A percentile compares a stretch with the other conserved stretches of the same genome.
Evolutionary conservation across 139 green algal genomes (phyloP).

Genomic region (Coelastrella sp.): DNA sequence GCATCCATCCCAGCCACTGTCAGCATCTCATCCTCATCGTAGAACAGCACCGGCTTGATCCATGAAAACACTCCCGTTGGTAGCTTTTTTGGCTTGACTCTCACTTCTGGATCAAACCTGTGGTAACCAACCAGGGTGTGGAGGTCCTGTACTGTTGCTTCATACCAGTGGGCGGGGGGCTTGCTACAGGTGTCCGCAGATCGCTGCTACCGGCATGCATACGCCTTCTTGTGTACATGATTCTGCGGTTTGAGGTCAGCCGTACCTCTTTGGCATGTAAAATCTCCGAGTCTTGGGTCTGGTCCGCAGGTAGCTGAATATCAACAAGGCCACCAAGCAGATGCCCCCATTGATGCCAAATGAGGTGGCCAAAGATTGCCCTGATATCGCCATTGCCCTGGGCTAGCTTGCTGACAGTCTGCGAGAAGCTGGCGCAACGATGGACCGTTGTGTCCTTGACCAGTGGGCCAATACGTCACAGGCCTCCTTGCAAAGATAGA

Average conservation of each 20-base stretch:
- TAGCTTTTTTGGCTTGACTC: not conserved
- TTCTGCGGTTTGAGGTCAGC: not conserved
- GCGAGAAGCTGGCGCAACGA: not conserved
- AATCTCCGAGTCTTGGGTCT: slow-evolving; percentile 48
- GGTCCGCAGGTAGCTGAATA: slow-evolving; percentile 58
- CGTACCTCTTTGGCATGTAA: slow-evolving; percentile 59
- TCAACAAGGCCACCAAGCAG: slow-evolving; percentile 22
- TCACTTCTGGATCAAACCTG: slow-evolving; percentile 47
- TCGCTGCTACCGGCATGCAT: too few relatives aligned
- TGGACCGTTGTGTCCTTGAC: too few relatives aligned
- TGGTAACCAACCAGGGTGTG: too few relatives aligned
- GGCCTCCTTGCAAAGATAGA: too few relatives aligned
- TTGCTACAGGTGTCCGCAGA: too few relatives aligned
- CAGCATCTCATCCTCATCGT: slow-evolving; percentile 59
- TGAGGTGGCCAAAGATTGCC: slow-evolving; percentile 11
- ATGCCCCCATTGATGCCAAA: slow-evolving; percentile 55
- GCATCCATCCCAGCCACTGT: slow-evolving; percentile 55
- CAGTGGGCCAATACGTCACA: too few relatives aligned
- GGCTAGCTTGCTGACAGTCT: not conserved
- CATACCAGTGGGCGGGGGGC: too few relatives aligned
- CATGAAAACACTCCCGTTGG: slow-evolving; percentile 30
- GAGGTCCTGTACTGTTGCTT: too few relatives aligned
- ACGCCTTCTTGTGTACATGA: too few relatives aligned
- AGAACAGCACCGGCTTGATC: slow-evolving; percentile 35
- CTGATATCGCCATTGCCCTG: slow-evolving; percentile 27